Conservation (phyloP, 2,329 filamentous ascomycete species). For the Venturia aucupariae region DNA sequence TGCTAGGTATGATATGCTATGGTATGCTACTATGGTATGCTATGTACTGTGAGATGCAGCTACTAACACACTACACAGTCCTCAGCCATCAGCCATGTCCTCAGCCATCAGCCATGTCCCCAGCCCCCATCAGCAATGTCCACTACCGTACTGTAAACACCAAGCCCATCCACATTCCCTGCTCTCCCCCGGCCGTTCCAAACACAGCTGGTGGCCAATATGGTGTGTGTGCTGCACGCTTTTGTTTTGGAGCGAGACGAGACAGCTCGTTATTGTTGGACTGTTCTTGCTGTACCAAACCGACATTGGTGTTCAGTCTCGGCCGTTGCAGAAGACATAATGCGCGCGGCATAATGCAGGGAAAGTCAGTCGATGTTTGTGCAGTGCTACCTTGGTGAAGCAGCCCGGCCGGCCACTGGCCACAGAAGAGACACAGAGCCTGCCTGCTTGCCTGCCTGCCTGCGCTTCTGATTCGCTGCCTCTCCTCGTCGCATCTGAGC, state of each 20-base stretch:
- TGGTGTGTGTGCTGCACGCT: not conserved
- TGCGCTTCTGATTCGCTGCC: not conserved
- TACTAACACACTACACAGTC: no score
- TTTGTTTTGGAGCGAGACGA: not conserved
- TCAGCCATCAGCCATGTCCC: not conserved
- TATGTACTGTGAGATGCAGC: no score
- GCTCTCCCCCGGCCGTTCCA: not conserved
- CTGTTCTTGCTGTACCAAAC: no score
- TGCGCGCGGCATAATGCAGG: not conserved
- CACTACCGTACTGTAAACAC: no score
- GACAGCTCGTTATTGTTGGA: not conserved
- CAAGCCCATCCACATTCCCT: no score
- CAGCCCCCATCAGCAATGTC: no score
- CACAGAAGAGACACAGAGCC: not conserved
- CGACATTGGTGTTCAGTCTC: not conserved
- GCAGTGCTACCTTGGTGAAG: not conserved
- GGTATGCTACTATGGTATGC: no score
- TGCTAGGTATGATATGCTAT: no score
- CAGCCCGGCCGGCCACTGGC: not conserved
- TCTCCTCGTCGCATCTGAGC: not conserved
- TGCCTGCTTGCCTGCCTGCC: not conserved
- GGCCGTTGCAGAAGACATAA: not conserved
- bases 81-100: no score
- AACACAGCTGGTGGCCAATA: not conserved
- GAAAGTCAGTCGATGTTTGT: not conserved